Conservation (phyloP, 768 basidiomycete genomes). For the Filobasidium floriforme region DNA sequence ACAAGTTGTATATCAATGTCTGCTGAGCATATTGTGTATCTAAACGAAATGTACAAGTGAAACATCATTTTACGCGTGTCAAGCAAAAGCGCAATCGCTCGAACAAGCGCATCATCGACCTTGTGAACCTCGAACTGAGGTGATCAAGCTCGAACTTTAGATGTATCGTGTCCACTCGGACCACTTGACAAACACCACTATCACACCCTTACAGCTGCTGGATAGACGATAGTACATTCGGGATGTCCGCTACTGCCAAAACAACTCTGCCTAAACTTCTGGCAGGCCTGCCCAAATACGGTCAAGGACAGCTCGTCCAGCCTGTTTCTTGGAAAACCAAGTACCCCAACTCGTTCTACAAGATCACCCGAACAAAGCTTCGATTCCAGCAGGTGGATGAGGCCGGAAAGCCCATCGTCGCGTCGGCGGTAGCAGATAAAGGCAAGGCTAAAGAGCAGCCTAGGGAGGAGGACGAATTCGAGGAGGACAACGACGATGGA, state of each 20-base stretch:
- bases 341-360: constrained; percentile 25
- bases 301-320: constrained; percentile 17
- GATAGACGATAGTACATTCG: too few relatives aligned
- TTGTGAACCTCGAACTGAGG: too few relatives aligned
- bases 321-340: constrained; percentile 18
- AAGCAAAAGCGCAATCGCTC: too few relatives aligned
- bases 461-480: constrained; percentile 19
- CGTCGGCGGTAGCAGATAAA: neutral
- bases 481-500: constrained; percentile 14
- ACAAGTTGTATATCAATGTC: neutral
- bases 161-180: too few relatives aligned
- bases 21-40: too few relatives aligned
- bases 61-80: too few relatives aligned
- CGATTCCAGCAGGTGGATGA: constrained; percentile 5
- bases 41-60: too few relatives aligned
- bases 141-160: too few relatives aligned
- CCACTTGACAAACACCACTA: too few relatives aligned
- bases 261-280: constrained; percentile 13
- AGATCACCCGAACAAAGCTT: constrained; percentile 18
- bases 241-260: neutral
- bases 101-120: too few relatives aligned
- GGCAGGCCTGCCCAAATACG: constrained; percentile 12
- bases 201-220: too few relatives aligned
- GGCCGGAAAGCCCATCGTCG: neutral
- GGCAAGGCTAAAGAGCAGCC: constrained; percentile 13